Base-by-base conservation (phyloP, 2,329 filamentous ascomycete genomes). In the Fusarium keratoplasticum region DNA sequence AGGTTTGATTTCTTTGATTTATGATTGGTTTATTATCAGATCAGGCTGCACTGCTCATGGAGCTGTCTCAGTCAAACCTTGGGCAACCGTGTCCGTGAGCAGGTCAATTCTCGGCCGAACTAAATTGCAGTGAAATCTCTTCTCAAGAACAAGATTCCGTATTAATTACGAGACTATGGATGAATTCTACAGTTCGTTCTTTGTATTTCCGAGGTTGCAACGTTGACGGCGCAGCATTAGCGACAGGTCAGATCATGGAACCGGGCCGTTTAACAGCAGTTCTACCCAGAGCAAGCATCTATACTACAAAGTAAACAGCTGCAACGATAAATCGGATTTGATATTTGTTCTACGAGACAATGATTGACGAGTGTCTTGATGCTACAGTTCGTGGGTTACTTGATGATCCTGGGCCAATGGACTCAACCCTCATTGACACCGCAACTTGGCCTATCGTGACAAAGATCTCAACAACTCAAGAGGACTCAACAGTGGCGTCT, bases 1-100 rank as follows among this genome's bases (percentile, higher is more conserved):
- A 31, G 27, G 52, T 35, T 57, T 35, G 52, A 57, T 57, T 54
- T 57, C 29, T 57, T 57, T 35, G 52, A 57, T 57, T 57, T 35
- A 33, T 57, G 52, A 57, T 57, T 57, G 52, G 52, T 57, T 57
- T 57, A 25, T 27, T 35, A 27, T 29, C 29, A 52, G 52, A 57
- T 35, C n/a, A 35, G 52, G 52, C 52, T 57, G 52, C 31, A 57
- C 52, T 57, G 52, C 27, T 35, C 27, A 27, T 52, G 47, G 47
- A 35, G 52, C 52, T 57, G 52, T 57, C 52, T 57, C 52, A 35
- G 52, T 35, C 52, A 52, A 31, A n/a, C 27, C 47, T n/a, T 31
- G 10, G 18, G 10, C 9, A 18, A 29, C 47, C 8, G 25, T 29
- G 14, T 6, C 7, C 2, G 9, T 40, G 25, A 18, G 9, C 47